A percentile compares a stretch with the other conserved stretches of the same genome.
phyloP scores from a whole-genome alignment of 1,284 basidiomycete genomes.

The Naganishia liquefaciens region DNA sequence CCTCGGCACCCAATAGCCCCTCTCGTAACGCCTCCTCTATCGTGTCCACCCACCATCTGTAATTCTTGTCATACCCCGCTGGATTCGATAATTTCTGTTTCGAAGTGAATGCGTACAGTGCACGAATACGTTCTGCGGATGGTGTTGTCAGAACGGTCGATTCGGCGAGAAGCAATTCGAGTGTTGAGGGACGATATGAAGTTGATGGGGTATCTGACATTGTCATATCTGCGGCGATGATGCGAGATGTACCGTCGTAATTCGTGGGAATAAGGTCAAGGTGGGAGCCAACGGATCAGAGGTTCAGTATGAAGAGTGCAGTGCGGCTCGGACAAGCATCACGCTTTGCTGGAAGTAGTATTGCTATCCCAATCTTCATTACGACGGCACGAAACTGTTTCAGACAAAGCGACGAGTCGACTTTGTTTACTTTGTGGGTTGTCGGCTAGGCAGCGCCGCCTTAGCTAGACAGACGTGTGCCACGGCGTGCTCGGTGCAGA shows the following conservation, averaged over 20 bases:
- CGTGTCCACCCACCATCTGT: conserved; percentile 81
- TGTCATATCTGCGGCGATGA: background rate
- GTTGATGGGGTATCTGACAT: background rate
- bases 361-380: too few species aligned
- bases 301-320: background rate
- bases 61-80: conserved; percentile 72
- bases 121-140: conserved; percentile 64
- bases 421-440: conserved; percentile 3
- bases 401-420: background rate
- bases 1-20: conserved; percentile 60
- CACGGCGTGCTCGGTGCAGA: too few species aligned
- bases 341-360: too few species aligned
- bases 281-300: background rate
- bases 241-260: background rate
- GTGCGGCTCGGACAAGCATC: too few species aligned
- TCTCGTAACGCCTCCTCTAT: conserved; percentile 65
- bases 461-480: too few species aligned
- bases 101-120: conserved; percentile 84
- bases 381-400: background rate
- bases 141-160: conserved; percentile 45
- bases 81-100: conserved; percentile 81
- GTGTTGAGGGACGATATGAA: conserved; percentile 6
- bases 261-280: background rate
- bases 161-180: conserved; percentile 12
- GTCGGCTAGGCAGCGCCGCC: too few species aligned